Evolutionary conservation across 805 yeast genomes (phyloP).

Genomic region (Cyberlindnera americana): DNA sequence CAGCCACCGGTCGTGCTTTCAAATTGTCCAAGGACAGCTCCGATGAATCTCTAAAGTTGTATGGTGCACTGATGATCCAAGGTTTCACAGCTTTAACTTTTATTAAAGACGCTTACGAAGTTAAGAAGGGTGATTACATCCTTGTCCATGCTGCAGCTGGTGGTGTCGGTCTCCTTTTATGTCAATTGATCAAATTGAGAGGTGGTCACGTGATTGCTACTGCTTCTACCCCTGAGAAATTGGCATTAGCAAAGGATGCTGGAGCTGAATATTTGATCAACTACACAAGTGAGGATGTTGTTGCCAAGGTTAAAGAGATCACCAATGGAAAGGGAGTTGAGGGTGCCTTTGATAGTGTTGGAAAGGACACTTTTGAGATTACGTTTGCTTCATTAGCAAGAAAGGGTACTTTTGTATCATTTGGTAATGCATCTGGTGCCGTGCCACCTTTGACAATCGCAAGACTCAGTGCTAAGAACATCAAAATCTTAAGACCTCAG

Average conservation of each 20-base stretch:
- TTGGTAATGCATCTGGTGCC: constrained; percentile 84
- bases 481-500: constrained; percentile 63
- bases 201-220: constrained; percentile 86
- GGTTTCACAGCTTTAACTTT: constrained; percentile 80
- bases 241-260: constrained; percentile 54
- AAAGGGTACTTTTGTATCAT: constrained; percentile 73
- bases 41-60: constrained; percentile 48
- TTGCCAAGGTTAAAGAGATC: constrained; percentile 50
- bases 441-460: constrained; percentile 63
- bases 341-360: constrained; percentile 71
- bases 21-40: constrained; percentile 47
- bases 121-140: constrained; percentile 65
- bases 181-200: constrained; percentile 50
- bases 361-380: constrained; percentile 69
- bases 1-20: constrained; percentile 32
- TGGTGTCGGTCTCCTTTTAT: constrained; percentile 76
- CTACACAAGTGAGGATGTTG: constrained; percentile 50
- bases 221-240: constrained; percentile 75
- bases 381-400: constrained; percentile 59
- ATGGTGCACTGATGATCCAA: constrained; percentile 63
- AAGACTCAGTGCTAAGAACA: constrained; percentile 55
- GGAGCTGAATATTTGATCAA: constrained; percentile 80
- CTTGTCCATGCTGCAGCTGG: constrained; percentile 95
- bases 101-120: constrained; percentile 58
- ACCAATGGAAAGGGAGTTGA: constrained; percentile 67